Conservation (phyloP, 2,329 filamentous ascomycete genomes). For the Aphanocladium album region DNA sequence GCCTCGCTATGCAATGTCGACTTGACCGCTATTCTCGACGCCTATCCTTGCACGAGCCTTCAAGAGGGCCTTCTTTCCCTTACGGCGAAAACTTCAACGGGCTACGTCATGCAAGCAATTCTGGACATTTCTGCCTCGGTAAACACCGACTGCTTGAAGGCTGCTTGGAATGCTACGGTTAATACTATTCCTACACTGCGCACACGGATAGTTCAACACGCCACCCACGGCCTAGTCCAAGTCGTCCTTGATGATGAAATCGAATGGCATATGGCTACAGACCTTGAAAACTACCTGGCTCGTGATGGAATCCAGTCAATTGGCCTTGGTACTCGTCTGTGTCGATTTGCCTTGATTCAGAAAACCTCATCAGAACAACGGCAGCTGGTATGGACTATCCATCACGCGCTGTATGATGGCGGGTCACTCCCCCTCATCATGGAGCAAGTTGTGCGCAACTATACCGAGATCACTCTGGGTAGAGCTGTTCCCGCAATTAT, state of each 20-base stretch:
- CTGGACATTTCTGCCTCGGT: slow-evolving; percentile 14
- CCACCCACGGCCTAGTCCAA: slow-evolving; percentile 36
- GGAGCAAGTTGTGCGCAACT: not conserved
- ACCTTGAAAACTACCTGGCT: not conserved
- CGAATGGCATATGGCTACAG: slow-evolving; percentile 21
- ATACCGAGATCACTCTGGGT: not conserved
- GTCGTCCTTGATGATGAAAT: slow-evolving; percentile 36
- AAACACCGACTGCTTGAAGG: not conserved
- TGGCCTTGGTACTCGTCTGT: not conserved
- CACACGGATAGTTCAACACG: slow-evolving; percentile 41
- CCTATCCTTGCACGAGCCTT: slow-evolving; percentile 32
- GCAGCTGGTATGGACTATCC: not conserved
- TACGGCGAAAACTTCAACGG: slow-evolving; percentile 17
- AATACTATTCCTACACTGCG: slow-evolving; percentile 30
- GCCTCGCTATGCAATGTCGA: not conserved
- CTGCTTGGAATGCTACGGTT: slow-evolving; percentile 16
- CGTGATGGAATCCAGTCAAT: not conserved
- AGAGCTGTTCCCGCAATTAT: not conserved
- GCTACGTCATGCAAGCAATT: slow-evolving; percentile 8
- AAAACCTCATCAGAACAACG: not conserved
- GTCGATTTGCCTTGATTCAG: not conserved
- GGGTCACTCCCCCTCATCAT: not conserved
- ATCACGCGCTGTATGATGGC: not conserved
- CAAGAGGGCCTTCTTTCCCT: slow-evolving; percentile 33
- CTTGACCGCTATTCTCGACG: slow-evolving; percentile 23